Conservation (phyloP, 2,329 filamentous ascomycete genomes). For the Orbilia blumenaviensis region DNA sequence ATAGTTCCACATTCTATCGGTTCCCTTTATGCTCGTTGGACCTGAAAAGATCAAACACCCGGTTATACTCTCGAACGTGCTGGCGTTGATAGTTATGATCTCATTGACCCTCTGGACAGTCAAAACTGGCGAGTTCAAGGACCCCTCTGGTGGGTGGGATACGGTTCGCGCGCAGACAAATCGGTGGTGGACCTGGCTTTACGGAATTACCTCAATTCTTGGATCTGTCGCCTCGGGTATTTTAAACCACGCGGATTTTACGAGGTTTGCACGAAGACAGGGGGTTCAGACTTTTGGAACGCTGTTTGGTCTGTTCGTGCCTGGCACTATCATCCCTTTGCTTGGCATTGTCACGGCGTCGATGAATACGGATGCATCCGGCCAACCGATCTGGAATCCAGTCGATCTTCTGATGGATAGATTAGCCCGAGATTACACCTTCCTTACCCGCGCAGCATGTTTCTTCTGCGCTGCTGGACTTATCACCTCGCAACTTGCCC, state of each 20-base stretch:
- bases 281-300: constrained; percentile 63
- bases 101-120: constrained; percentile 49
- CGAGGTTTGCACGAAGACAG: constrained; percentile 62
- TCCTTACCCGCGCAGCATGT: constrained; percentile 61
- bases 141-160: constrained; percentile 50
- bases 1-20: constrained; percentile 40
- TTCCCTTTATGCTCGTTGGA: constrained; percentile 49
- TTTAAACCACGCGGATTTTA: constrained; percentile 64
- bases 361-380: constrained; percentile 57
- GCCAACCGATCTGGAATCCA: constrained; percentile 62
- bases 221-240: constrained; percentile 64
- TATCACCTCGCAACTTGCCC: constrained; percentile 64
- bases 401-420: constrained; percentile 62
- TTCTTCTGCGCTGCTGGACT: constrained; percentile 65
- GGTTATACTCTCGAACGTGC: constrained; percentile 44
- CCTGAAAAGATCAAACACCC: constrained; percentile 53
- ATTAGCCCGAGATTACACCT: constrained; percentile 59
- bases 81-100: constrained; percentile 48
- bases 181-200: constrained; percentile 60
- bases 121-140: constrained; percentile 46
- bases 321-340: constrained; percentile 31
- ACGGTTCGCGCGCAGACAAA: constrained; percentile 43
- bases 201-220: constrained; percentile 62
- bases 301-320: constrained; percentile 59
- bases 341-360: constrained; percentile 59